Conservation (phyloP, 208 protist genomes). For the Crithidia mellificae region DNA sequence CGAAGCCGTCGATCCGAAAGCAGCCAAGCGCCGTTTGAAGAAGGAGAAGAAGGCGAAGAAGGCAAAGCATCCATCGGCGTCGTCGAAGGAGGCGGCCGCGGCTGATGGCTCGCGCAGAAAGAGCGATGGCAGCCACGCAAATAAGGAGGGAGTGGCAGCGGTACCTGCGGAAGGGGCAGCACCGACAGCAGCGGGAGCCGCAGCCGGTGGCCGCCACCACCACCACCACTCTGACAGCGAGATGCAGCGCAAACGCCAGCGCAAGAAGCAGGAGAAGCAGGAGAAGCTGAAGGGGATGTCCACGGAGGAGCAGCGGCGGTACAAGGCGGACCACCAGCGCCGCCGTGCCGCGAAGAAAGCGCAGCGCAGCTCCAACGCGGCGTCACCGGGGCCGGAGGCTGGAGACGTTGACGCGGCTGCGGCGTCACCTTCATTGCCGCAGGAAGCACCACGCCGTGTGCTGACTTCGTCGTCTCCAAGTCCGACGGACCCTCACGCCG, state of each 20-base stretch:
- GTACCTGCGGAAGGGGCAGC: too few relatives aligned
- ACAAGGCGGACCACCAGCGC: slow-evolving; percentile 26
- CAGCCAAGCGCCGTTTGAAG: slow-evolving; percentile 39
- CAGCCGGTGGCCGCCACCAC: too few relatives aligned
- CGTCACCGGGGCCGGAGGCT: neutral
- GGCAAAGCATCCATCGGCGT: neutral
- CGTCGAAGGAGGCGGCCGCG: neutral
- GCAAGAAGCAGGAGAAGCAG: slow-evolving; percentile 31
- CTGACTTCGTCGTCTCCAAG: neutral
- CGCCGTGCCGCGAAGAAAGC: slow-evolving; percentile 31
- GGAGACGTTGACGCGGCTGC: neutral
- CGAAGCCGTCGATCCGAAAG: slow-evolving; percentile 25
- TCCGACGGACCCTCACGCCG: neutral
- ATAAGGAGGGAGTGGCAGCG: neutral
- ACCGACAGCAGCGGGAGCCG: too few relatives aligned
- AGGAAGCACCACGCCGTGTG: neutral
- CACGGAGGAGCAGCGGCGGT: slow-evolving; percentile 27
- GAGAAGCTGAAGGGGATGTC: slow-evolving; percentile 29
- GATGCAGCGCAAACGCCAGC: slow-evolving; percentile 27
- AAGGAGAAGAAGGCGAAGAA: slow-evolving; percentile 20
- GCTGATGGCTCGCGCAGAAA: neutral
- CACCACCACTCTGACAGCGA: slow-evolving; percentile 27
- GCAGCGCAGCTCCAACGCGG: slow-evolving; percentile 13
- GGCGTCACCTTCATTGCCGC: too few relatives aligned
- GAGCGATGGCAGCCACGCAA: neutral